A percentile compares a stretch with the other conserved stretches of the same genome.
These are phyloP conservation scores for Vicia faba DNA, from an alignment of 306 rosid species.

Conservation along the genomic window DNA sequence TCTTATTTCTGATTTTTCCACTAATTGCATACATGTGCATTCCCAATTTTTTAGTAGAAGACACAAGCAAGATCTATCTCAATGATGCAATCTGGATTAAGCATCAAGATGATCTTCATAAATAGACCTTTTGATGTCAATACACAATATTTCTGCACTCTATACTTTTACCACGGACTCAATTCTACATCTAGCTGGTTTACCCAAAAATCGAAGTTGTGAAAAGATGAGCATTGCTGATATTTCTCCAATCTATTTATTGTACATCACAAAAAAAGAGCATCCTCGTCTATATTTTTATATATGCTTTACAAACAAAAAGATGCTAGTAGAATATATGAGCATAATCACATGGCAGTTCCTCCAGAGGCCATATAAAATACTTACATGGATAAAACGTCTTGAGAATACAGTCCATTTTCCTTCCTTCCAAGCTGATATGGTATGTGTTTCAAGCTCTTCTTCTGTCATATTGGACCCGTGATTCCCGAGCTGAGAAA, in stretches of 20 bases:
- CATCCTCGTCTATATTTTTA: slow-evolving; percentile 12
- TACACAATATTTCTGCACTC: slow-evolving; percentile 7
- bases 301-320: slow-evolving; percentile 7
- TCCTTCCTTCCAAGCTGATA: slow-evolving; percentile 98
- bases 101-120: slow-evolving; percentile 31
- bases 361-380: slow-evolving; percentile 26
- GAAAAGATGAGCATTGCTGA: not conserved
- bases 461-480: slow-evolving; percentile 96
- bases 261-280: slow-evolving; percentile 6
- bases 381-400: slow-evolving; percentile 76
- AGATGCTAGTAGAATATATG: not conserved
- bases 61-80: slow-evolving; percentile 25
- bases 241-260: not conserved
- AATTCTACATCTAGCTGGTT: not conserved
- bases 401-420: slow-evolving; percentile 69
- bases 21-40: slow-evolving; percentile 5
- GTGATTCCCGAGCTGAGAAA: slow-evolving; percentile 84
- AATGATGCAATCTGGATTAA: not conserved
- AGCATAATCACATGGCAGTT: slow-evolving; percentile 11
- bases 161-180: slow-evolving; percentile 9
- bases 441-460: slow-evolving; percentile 97
- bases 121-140: slow-evolving; percentile 15
- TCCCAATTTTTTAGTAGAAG: slow-evolving; percentile 6
- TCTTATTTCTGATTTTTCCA: not conserved
- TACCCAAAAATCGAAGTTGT: slow-evolving; percentile 21